These are phyloP conservation scores for Rhytidhysteron rufulum DNA, from an alignment of 2,329 filamentous ascomycete species.

Conservation along the genomic window DNA sequence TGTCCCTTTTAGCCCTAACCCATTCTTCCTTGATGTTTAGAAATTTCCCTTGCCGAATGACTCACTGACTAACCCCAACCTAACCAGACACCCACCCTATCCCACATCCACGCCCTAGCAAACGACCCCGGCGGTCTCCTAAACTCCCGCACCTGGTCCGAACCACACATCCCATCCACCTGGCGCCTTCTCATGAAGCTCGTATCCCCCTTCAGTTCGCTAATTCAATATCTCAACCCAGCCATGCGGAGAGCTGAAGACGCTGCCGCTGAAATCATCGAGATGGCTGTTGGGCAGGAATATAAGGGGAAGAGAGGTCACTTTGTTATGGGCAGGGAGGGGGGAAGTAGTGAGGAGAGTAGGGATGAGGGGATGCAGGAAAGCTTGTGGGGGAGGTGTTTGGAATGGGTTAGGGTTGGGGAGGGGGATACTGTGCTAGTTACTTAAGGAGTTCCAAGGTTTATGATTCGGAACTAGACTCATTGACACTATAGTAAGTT, in stretches of 20 bases:
- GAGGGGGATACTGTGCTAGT: not conserved
- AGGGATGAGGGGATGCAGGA: constrained; percentile 26
- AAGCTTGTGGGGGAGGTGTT: constrained; percentile 31
- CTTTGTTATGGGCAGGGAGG: constrained; percentile 27
- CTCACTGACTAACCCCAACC: no score
- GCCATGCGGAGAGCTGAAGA: constrained; percentile 24
- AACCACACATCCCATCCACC: no score
- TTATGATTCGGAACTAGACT: no score
- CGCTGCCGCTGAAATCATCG: constrained; percentile 27
- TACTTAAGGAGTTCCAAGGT: no score
- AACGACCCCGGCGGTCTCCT: constrained; percentile 31
- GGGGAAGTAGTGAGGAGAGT: constrained; percentile 27
- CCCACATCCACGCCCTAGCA: constrained; percentile 24
- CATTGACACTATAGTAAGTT: no score
- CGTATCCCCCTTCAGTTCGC: no score
- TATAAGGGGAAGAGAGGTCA: constrained; percentile 32
- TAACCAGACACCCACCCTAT: not conserved
- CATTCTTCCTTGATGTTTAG: no score
- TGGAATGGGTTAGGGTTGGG: constrained; percentile 23
- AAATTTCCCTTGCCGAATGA: no score
- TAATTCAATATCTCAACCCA: constrained; percentile 23
- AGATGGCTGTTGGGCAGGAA: constrained; percentile 22
- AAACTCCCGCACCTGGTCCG: constrained; percentile 38
- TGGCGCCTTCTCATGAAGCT: no score
- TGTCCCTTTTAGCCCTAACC: not conserved